Base-by-base conservation (phyloP, 352 stramenopile genomes). In the Phytophthora cryptogea region DNA sequence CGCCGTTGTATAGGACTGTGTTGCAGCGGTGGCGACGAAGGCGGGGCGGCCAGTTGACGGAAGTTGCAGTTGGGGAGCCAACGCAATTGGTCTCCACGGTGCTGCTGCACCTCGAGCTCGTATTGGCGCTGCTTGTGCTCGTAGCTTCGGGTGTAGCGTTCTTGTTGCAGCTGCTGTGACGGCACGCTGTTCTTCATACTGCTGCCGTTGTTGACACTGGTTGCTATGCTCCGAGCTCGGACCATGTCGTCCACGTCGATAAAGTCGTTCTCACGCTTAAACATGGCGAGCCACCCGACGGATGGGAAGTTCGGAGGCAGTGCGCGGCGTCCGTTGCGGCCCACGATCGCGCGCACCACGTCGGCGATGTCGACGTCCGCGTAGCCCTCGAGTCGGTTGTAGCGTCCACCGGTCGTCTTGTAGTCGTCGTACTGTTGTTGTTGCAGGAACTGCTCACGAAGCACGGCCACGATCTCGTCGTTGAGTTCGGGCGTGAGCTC, bases 191-290 rank as follows among this genome's bases (percentile, higher is more conserved):
- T 27, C 35, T 60, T 55, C 27, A 44, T 26, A 46, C 28, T 49
- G 13, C 20, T 49, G 8, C 57, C 31, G 32, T 45, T 49, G 20
- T 2, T 17, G 28, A 56, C 46, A 39, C 33, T 64, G 14, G 33
- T 54, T 47, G 16, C 62, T 50, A 43, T 62, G 44, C 17, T 55
- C 14, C 48, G 56, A 16, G 20, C 31, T 11, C 46, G 44, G 7
- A 46, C 26, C 26, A 63, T 54, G 17, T 53, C 63, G 35, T 63
- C 45, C 30, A 74, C 53, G 26, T 67, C 57, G 8, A 63, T 31
- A 35, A 89, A 74, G 16, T 71, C 68, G 44, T 90, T 82, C 17
- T 79, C 65, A 9, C 70, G 70, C 58, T 86, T 86, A 46, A 89
- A 89, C 39, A 59, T 59, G 37, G 66, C 27, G 42, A 90, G 76